These are phyloP conservation scores for Phellopilus nigrolimitatus DNA, from an alignment of 1,284 basidiomycete genomes.

Conservation along the genomic window DNA sequence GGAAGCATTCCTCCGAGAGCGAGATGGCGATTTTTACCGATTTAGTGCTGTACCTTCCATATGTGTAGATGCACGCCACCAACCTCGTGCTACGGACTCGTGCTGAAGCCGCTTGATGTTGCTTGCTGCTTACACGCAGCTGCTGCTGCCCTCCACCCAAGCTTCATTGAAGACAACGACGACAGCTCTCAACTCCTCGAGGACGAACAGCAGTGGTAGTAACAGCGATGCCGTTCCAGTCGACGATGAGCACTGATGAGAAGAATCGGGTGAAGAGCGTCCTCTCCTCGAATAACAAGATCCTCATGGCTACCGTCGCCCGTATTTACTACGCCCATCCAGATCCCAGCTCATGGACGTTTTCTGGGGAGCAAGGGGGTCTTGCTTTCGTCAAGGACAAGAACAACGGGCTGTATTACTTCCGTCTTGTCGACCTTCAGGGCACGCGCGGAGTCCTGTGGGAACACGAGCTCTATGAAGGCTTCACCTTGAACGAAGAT, in stretches of 20 bases:
- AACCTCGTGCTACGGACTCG: conserved; percentile 8
- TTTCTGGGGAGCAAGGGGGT: conserved; percentile 81
- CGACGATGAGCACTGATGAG: conserved; percentile 67
- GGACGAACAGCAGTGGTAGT: neutral
- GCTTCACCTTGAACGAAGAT: conserved; percentile 83
- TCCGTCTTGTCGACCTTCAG: conserved; percentile 78
- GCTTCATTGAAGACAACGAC: neutral
- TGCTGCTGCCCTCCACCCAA: neutral
- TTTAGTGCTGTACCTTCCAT: neutral
- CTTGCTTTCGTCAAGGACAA: conserved; percentile 70
- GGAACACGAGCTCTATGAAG: conserved; percentile 90
- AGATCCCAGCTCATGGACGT: conserved; percentile 73
- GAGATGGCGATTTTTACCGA: no score
- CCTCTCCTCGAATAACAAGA: conserved; percentile 63
- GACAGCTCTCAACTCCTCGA: no score
- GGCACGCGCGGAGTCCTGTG: conserved; percentile 88
- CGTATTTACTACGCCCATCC: conserved; percentile 87
- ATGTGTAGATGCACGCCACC: neutral
- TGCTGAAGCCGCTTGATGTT: conserved; percentile 1
- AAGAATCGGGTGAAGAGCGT: conserved; percentile 72
- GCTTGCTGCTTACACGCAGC: conserved; percentile 1
- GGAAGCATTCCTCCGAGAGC: neutral
- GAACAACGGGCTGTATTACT: conserved; percentile 51
- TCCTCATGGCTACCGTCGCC: conserved; percentile 71
- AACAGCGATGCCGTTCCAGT: conserved; percentile 59